Base-by-base conservation (phyloP, 2,329 filamentous ascomycete species). In the Aspergillus clavatus region DNA sequence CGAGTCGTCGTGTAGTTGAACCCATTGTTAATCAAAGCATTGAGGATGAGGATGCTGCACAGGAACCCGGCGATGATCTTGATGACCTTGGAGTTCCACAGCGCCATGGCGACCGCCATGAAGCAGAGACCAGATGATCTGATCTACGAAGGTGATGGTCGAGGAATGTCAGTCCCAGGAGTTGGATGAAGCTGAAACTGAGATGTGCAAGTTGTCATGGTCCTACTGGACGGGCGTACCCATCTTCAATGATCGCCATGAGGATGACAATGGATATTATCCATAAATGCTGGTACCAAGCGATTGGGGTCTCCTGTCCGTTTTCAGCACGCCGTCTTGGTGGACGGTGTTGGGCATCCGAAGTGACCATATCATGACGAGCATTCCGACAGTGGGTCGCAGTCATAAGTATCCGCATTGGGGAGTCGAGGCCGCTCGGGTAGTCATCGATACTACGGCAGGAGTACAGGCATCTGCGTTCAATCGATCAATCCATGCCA, bases 41-140 rank as follows among this genome's bases (percentile, higher is more conserved):
- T 35, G 8, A 35, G 31, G 3, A 35, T 26, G 8, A 45, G 14
- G 0, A 48, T 21, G n/a, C 33, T 35, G 27, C 29, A 35, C 18
- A 48, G 18, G 4, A 45, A 26, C 16, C 35, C 46, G 4, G 33
- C 42, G 3, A 37, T 28, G 7, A 45, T 38, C 39, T 45, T 48
- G 26, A 39, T 16, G 27, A 44, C 22, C 23, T 40, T 45, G 5
- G 33, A 21, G 7, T 29, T 45, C 42, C 26, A 36, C 33, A 39
- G 23, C 10, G n/a, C 38, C 42, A 48, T 42, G 16, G 31, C 21
- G 33, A 48, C 16, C n/a, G 46, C 28, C 46, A 48, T 48, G 18
- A 7, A 10, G 31, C 4, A 21, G 5, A 11, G 31, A 18, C 31
- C 31, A 33, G 29, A 31, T 3, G 5, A n/a, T 16, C 28, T 33